Evolutionary conservation across 2,329 filamentous ascomycete species (phyloP), one percentile per base, ranked within the genome.

Genomic region (Colletotrichum sp.): DNA sequence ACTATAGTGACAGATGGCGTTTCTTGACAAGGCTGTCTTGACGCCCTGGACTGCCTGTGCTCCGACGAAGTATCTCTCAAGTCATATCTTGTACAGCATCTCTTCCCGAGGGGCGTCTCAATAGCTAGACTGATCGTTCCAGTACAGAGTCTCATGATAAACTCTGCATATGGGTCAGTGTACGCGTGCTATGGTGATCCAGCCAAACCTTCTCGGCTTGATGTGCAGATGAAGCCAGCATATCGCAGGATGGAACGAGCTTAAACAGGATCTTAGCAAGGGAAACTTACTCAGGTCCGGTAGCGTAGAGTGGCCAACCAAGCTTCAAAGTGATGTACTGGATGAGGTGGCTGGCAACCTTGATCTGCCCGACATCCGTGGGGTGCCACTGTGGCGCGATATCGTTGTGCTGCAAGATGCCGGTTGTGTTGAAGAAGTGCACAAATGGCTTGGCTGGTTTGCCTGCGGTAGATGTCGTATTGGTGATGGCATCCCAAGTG

Each of bases 321-420:
- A 92, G 89, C 60, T 86, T 88, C 71, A 90, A 77, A 72, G 87
- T 88, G 60, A 92, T 89, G 81, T 88, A 93, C 81, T 91, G 89
- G 77, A 89, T 87, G 65, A 92, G 79, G 78, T 92, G 90, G 79
- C 89, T 92, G 4, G 91, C 91, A 9, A 93, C 82, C 81, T 93
- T 93, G 79, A 92, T 85, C 70, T 92, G 89, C 0, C 91, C 90
- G 9, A 92, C 87, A 79, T 93, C 91, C 0, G 90, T 93, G 0
- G 90, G 91, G 79, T 93, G 91, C 78, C 86, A 92, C 77, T 87
- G 85, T 8, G 91, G 90, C 3, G 86, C 88, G 75, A 92, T 90
- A 79, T 92, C 91, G 77, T 92, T 92, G 79, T 93, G 90, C 78
- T 92, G 89, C 78, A 93, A 80, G 60, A 93, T 90, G 1, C 91